Conservation (phyloP, 2,329 filamentous ascomycete genomes). For the Paramyrothecium sp. region DNA sequence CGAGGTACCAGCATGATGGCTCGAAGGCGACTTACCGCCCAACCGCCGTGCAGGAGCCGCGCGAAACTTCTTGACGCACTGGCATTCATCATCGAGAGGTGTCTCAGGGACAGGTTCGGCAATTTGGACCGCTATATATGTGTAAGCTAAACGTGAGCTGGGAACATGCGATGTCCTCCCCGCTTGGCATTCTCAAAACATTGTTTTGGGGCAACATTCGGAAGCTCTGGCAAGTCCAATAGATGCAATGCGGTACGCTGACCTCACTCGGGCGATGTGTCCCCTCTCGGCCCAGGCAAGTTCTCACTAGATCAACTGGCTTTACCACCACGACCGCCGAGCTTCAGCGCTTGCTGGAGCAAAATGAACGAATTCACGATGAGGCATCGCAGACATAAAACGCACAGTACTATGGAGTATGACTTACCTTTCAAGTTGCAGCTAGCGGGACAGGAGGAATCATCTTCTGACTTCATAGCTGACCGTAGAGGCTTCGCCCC, state of each 20-base stretch:
- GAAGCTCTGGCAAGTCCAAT: too few species aligned
- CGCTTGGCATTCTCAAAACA: neutral
- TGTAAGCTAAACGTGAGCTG: constrained; percentile 17
- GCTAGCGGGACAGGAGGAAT: constrained; percentile 34
- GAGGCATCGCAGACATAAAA: neutral
- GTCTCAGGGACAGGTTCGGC: constrained; percentile 45
- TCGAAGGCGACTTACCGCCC: constrained; percentile 26
- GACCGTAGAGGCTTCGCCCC: constrained; percentile 34
- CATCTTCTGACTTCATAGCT: constrained; percentile 43
- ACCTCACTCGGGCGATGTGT: too few species aligned
- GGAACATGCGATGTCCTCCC: too few species aligned
- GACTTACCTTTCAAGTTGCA: constrained; percentile 43
- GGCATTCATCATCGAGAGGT: constrained; percentile 28
- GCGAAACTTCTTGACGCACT: constrained; percentile 27
- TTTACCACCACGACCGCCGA: too few species aligned
- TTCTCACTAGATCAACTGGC: too few species aligned
- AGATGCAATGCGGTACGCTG: too few species aligned
- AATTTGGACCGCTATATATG: constrained; percentile 51
- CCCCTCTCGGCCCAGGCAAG: too few species aligned
- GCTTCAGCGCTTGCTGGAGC: neutral
- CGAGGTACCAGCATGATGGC: constrained; percentile 31
- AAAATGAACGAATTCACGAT: neutral
- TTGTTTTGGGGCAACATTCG: neutral
- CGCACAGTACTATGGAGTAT: neutral
- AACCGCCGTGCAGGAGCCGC: constrained; percentile 30